A percentile compares a stretch with the other conserved stretches of the same genome.
Evolutionary conservation across 495 filamentous ascomycete species (phyloP).

Genomic region (Xylaria scruposa): DNA sequence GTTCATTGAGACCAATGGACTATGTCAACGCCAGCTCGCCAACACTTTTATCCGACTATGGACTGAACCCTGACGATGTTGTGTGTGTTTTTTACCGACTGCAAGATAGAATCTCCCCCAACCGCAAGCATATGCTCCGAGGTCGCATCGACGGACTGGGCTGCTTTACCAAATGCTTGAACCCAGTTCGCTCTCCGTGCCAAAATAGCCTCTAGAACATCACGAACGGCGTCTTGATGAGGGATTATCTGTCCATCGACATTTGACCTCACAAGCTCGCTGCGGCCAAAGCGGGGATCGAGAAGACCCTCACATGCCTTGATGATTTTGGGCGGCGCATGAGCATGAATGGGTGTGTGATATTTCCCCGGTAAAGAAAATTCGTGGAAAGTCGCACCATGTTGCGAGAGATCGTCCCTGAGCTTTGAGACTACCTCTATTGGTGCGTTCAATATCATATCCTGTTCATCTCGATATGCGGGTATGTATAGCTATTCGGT

Average conservation of each 20-base stretch:
- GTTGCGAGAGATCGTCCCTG: constrained; percentile 1
- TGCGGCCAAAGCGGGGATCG: background rate
- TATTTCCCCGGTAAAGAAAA: constrained; percentile 5
- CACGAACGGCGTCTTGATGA: background rate
- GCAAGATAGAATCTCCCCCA: constrained; percentile 2
- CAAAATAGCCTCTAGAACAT: constrained; percentile 7
- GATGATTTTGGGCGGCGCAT: constrained; percentile 3
- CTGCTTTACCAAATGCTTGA: background rate
- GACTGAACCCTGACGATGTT: background rate
- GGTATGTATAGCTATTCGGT: background rate
- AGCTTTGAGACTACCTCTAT: background rate
- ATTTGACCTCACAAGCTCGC: constrained; percentile 11
- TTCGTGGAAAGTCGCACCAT: background rate
- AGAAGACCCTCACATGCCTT: constrained; percentile 8
- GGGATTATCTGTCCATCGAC: background rate
- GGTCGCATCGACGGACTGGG: background rate
- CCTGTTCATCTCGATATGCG: constrained; percentile 1
- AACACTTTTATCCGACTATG: background rate
- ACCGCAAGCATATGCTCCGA: constrained; percentile 6
- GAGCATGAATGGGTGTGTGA: background rate
- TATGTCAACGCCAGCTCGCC: too few relatives aligned
- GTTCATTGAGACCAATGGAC: too few relatives aligned
- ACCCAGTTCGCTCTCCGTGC: background rate
- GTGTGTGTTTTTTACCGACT: constrained; percentile 3
- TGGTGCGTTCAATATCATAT: background rate